Base-by-base conservation (phyloP, 1,139 yeast species). In the Kodamaea plutei region DNA sequence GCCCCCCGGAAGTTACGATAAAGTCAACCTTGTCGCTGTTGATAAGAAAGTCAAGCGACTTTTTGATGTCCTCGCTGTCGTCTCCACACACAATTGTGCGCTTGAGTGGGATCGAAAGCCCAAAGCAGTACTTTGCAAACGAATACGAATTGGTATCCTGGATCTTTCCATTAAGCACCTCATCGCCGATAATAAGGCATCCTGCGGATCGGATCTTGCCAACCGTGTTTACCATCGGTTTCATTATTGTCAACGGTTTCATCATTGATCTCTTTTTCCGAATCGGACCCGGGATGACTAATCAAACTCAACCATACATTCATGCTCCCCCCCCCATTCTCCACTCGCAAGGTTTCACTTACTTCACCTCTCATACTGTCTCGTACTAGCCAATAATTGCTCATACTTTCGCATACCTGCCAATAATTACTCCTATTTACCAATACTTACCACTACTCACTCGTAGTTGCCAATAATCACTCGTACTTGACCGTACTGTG, bases 111-210 rank as follows among this genome's bases (percentile, higher is more conserved):
- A 87, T 70, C 12, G 85, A 84, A 8, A 67, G 55, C 8, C 63
- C 58, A 54, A 83, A 87, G 52, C 95, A 81, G 47, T 64, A 72
- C 40, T 73, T 70, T 20, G 94, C 84, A 51, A 85, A 84, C 47
- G 63, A 73, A 41, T 72, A 64, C 11, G 93, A 82, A 53, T 87
- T 85, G 4, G 91, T 76, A 50, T 87, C 96, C 9, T 69, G 61
- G 40, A 87, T 84, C 58, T 85, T 87, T n/a, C 94, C 93, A 48
- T 84, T 85, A 36, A 85, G 70, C 1, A 87, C 83, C 55, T 85
- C 96, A 54, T 85, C 95, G 5, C 95, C 95, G 33, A 87, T 85
- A 28, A 84, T 80, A 35, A 77, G 63, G 44, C 70, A 63, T 8
- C 70, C 73, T 1, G 71, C 72, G 3, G 45, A 36, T 6, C 34